Base-by-base conservation (phyloP, 2,329 filamentous ascomycete genomes). In the Periconia digitata region DNA sequence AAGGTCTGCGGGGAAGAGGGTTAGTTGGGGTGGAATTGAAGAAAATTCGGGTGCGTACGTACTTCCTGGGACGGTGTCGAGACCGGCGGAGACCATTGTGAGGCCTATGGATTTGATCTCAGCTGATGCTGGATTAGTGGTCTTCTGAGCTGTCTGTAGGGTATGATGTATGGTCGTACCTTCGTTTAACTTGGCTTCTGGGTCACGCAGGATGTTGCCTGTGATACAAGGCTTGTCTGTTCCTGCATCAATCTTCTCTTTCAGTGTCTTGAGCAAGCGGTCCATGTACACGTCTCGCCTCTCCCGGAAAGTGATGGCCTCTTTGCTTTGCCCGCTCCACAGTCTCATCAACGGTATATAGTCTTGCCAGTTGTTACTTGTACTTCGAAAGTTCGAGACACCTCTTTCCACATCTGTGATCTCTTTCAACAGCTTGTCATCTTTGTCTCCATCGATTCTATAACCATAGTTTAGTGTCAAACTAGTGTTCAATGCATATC, bases 301-400 rank as follows among this genome's bases (percentile, higher is more conserved):
- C n/a, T 75, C 73, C 32, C 87, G 81, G 70, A 85, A 89, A 51
- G 85, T 81, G 7, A 79, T 72, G 0, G 88, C 86, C 41, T 83
- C 79, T 2, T 76, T 76, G 59, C 83, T 90, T 54, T 79, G 79
- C 24, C 77, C 82, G 2, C 84, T 80, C 55, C 83, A 79, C 2
- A 90, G 67, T 22, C 89, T 79, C 51, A 94, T 66, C 5, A 92
- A 61, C 0, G 89, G 88, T n/a, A 94, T 82, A 57, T 92, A 92
- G 62, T 94, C 89, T 62, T 90, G 86, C 83, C 87, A 89, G 66
- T 92, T 92, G 64, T 91, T 90, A 59, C 85, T 89, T 0, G 88
- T 92, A 21, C 83, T 87, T 40, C 89, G 76, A 63, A 92, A 87
- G 59, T 89, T 89, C 44, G 85, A 86, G 20, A 94, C 84, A 5